These are phyloP conservation scores for Craspedostauros australis DNA, from an alignment of 108 stramenopile genomes.

Conservation along the genomic window DNA sequence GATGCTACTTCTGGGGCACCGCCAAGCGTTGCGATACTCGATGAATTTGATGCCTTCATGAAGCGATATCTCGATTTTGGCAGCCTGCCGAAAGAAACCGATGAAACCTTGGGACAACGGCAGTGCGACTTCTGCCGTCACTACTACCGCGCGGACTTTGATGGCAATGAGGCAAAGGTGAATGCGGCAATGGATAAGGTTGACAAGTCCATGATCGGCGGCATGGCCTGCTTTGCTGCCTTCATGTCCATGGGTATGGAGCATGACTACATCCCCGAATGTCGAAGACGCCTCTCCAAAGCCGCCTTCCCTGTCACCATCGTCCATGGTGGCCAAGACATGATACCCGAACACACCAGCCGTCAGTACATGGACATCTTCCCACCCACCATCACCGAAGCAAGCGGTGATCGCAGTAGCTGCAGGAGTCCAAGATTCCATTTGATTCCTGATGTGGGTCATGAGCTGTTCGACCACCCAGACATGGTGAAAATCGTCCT, in stretches of 20 bases:
- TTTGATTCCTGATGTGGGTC: neutral
- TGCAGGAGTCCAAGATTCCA: constrained; percentile 1
- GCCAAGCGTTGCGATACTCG: no score
- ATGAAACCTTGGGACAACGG: constrained; percentile 9
- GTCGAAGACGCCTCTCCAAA: neutral
- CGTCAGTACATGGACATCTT: constrained; percentile 5
- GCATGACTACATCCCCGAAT: constrained; percentile 6
- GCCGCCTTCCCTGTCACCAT: constrained; percentile 14
- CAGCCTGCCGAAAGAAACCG: constrained; percentile 10
- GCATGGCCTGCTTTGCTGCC: constrained; percentile 13
- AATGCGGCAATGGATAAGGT: neutral
- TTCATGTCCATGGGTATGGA: constrained; percentile 15
- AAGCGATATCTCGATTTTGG: constrained; percentile 11
- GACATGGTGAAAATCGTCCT: constrained; percentile 6
- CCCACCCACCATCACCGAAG: no score
- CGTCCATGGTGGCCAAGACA: constrained; percentile 11
- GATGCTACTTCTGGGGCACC: no score
- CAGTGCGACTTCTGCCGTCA: constrained; percentile 7
- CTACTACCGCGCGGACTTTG: constrained; percentile 7
- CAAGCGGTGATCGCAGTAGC: no score
- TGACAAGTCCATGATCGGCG: constrained; percentile 1
- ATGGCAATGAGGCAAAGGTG: neutral
- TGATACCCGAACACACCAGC: constrained; percentile 4
- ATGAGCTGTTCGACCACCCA: constrained; percentile 10
- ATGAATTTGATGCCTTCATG: constrained; percentile 6